Percentiles rank a stretch among this genome's conserved stretches.
These are phyloP conservation scores for Cryptococcus sp. DNA, from an alignment of 1,284 basidiomycete genomes.

Conservation along the genomic window DNA sequence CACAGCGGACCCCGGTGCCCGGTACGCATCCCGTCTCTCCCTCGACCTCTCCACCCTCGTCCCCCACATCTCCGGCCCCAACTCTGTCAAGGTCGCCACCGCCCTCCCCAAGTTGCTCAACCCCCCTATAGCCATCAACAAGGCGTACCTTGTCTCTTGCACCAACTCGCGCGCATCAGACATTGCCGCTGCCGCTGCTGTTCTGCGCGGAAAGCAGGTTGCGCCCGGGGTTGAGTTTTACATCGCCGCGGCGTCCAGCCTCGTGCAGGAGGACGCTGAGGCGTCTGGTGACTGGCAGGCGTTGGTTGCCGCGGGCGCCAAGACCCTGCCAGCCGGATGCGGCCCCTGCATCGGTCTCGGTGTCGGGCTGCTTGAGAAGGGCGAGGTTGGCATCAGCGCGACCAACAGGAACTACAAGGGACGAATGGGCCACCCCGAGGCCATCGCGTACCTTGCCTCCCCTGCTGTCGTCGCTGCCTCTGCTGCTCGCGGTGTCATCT, in stretches of 20 bases:
- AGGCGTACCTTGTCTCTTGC: slow-evolving; percentile 97
- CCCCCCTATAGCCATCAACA: slow-evolving; percentile 79
- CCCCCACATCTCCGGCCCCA: slow-evolving; percentile 94
- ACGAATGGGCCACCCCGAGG: slow-evolving; percentile 93
- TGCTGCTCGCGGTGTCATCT: slow-evolving; percentile 87
- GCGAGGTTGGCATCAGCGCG: slow-evolving; percentile 92
- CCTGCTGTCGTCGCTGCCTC: slow-evolving; percentile 96
- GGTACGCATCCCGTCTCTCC: slow-evolving; percentile 83
- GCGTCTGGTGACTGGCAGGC: slow-evolving; percentile 81
- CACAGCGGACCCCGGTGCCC: slow-evolving; percentile 70
- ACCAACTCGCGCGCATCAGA: slow-evolving; percentile 97
- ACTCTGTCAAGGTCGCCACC: slow-evolving; percentile 94
- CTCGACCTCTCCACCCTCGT: slow-evolving; percentile 92
- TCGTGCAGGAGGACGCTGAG: slow-evolving; percentile 88
- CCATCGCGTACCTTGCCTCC: slow-evolving; percentile 90
- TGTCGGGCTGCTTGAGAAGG: slow-evolving; percentile 86
- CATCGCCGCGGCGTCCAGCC: slow-evolving; percentile 88
- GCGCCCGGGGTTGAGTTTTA: slow-evolving; percentile 94
- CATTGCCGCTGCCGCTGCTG: slow-evolving; percentile 84
- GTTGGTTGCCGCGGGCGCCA: slow-evolving; percentile 81
- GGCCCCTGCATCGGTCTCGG: slow-evolving; percentile 98
- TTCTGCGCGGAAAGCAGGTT: slow-evolving; percentile 79
- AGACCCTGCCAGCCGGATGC: slow-evolving; percentile 89
- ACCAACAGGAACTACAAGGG: slow-evolving; percentile 99
- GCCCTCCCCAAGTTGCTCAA: slow-evolving; percentile 78